A percentile compares a stretch with the other conserved stretches of the same genome.
Evolutionary conservation across 768 basidiomycete genomes (phyloP).

Genomic region (Vishniacozyma victoriae): DNA sequence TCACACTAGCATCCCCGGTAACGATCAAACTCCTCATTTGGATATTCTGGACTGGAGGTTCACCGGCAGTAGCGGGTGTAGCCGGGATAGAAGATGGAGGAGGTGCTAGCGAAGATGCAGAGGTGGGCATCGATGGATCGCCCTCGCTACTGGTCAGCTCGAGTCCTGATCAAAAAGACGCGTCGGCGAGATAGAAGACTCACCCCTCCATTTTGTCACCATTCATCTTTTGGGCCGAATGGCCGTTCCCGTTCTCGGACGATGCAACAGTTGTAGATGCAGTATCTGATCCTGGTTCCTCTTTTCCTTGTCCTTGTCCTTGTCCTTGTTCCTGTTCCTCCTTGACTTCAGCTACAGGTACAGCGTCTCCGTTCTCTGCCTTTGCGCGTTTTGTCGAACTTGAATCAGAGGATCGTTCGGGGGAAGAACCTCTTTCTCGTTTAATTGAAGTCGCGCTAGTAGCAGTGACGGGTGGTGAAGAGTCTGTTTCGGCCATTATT

Average conservation of each 20-base stretch:
- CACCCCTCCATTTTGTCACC: conserved; percentile 32
- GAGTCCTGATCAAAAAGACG: not conserved
- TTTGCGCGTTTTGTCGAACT: conserved; percentile 10
- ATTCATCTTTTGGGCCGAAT: conserved; percentile 32
- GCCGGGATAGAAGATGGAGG: conserved; percentile 20
- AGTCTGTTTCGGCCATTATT: too few relatives aligned
- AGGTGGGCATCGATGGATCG: conserved; percentile 16
- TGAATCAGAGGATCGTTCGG: conserved; percentile 1
- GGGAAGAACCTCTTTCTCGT: conserved; percentile 11
- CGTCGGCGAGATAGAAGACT: too few relatives aligned
- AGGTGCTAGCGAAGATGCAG: conserved; percentile 11
- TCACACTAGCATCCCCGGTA: conserved; percentile 97
- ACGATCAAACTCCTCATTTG: conserved; percentile 98
- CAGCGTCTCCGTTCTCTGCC: conserved; percentile 11
- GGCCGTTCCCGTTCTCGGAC: too few relatives aligned
- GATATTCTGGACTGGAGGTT: conserved; percentile 60
- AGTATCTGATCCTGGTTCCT: too few relatives aligned
- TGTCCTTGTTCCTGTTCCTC: conserved; percentile 4
- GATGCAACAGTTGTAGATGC: too few relatives aligned
- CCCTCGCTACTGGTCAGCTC: not conserved
- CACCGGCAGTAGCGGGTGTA: conserved; percentile 26
- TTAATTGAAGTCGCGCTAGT: conserved; percentile 8
- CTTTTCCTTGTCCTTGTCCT: conserved; percentile 7
- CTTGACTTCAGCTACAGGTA: not conserved
- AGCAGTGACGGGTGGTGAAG: conserved; percentile 4